Percentiles rank a stretch among this genome's conserved stretches.
phyloP scores from a whole-genome alignment of 495 filamentous ascomycete genomes.

The Antarctomyces pellizariae region DNA sequence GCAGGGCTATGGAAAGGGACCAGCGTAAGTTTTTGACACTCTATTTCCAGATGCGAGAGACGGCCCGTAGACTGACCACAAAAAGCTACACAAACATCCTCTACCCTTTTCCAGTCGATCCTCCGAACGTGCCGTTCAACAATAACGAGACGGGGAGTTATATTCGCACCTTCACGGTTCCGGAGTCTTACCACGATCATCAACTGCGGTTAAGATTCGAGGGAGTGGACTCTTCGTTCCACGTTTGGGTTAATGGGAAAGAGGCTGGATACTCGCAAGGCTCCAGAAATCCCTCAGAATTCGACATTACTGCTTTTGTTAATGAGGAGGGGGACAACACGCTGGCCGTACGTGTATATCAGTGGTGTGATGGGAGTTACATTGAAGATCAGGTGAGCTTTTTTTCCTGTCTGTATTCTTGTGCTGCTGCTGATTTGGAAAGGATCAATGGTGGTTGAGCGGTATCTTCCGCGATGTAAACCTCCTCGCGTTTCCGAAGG shows the following conservation, averaged over 20 bases:
- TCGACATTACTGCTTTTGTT: constrained; percentile 28
- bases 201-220: constrained; percentile 38
- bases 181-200: constrained; percentile 11
- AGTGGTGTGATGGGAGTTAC: constrained; percentile 38
- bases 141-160: constrained; percentile 42
- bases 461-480: constrained; percentile 45
- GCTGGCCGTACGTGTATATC: constrained; percentile 33
- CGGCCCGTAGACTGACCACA: no score
- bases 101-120: constrained; percentile 34
- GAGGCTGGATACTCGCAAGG: constrained; percentile 40
- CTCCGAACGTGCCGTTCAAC: constrained; percentile 27
- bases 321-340: constrained; percentile 21
- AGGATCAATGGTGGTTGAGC: constrained; percentile 20
- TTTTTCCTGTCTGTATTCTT: neutral
- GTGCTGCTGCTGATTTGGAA: no score
- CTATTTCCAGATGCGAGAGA: no score
- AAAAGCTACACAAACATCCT: constrained; percentile 32
- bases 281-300: constrained; percentile 36
- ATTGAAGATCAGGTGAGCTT: constrained; percentile 41
- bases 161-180: constrained; percentile 26
- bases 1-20: constrained; percentile 30
- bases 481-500: constrained; percentile 28
- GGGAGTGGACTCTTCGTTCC: constrained; percentile 42
- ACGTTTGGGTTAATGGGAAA: constrained; percentile 35
- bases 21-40: no score